phyloP scores from a whole-genome alignment of 73 alveolate species.

The Paraurostyla sp. region DNA sequence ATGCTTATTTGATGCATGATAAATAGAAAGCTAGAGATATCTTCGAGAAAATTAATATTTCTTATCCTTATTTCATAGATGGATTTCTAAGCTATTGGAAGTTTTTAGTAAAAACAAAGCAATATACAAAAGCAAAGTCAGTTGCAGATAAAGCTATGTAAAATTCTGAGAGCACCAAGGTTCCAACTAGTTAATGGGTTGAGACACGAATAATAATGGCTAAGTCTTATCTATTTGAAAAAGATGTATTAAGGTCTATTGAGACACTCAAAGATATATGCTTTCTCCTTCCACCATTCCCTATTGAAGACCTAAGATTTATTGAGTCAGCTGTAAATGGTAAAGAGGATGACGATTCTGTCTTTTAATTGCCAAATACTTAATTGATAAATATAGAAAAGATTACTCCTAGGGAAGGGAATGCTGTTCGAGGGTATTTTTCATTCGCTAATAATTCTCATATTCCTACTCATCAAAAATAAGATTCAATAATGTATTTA shows the following conservation, averaged over 20 bases:
- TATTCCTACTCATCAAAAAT: no score
- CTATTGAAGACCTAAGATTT: constrained; percentile 13
- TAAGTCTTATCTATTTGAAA: constrained; percentile 17
- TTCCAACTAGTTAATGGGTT: constrained; percentile 57
- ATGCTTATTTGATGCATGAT: constrained; percentile 1
- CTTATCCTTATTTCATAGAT: neutral
- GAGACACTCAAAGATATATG: constrained; percentile 22
- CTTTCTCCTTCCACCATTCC: constrained; percentile 44
- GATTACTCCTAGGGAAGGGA: no score
- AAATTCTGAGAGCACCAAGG: constrained; percentile 16
- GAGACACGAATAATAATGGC: constrained; percentile 1
- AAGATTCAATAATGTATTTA: no score
- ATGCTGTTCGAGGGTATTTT: no score
- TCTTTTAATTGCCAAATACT: no score
- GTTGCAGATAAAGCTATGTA: constrained; percentile 31
- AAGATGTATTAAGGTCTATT: neutral
- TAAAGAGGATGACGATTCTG: neutral
- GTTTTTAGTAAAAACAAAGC: neutral
- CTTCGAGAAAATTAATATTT: neutral
- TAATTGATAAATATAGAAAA: neutral
- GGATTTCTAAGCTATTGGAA: constrained; percentile 19
- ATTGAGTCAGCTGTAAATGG: neutral
- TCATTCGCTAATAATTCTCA: no score
- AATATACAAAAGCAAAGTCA: neutral
- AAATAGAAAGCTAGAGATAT: neutral